These are phyloP conservation scores for Pistacia vera DNA, from an alignment of 345 rosid genomes.

Conservation along the genomic window DNA sequence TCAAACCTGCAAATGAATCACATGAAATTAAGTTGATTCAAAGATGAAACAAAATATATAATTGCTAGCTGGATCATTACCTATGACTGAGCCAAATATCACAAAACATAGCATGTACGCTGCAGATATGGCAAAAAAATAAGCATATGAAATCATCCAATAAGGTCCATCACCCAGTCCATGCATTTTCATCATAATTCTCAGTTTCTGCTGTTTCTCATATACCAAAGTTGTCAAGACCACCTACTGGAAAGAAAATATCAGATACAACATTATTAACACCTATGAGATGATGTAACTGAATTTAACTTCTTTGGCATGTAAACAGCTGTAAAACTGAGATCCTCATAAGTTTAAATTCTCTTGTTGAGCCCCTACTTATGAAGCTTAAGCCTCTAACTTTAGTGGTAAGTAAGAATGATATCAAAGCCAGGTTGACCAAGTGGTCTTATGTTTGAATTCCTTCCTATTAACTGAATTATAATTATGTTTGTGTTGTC, in stretches of 20 bases:
- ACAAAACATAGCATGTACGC: conserved; percentile 69
- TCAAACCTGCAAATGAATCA: conserved; percentile 63
- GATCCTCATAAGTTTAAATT: too few relatives aligned
- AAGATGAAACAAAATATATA: conserved; percentile 11
- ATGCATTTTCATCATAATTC: conserved; percentile 98
- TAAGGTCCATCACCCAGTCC: conserved; percentile 96
- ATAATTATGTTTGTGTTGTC: neutral
- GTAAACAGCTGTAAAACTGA: neutral
- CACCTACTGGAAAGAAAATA: conserved; percentile 47
- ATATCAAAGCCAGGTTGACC: neutral
- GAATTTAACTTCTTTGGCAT: neutral
- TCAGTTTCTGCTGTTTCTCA: conserved; percentile 76
- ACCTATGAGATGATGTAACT: neutral
- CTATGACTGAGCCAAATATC: conserved; percentile 72
- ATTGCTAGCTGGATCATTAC: conserved; percentile 31
- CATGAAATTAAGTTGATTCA: conserved; percentile 22
- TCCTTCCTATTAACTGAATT: neutral
- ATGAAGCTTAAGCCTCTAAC: neutral
- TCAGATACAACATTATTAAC: neutral
- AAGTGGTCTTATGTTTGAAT: neutral
- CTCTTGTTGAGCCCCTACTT: neutral
- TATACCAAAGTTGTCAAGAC: conserved; percentile 68
- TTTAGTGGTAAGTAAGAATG: too few relatives aligned
- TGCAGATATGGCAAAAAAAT: conserved; percentile 67
- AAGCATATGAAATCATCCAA: conserved; percentile 80